These are phyloP conservation scores for Populus davidiana DNA, from an alignment of 345 rosid species.

Conservation along the genomic window DNA sequence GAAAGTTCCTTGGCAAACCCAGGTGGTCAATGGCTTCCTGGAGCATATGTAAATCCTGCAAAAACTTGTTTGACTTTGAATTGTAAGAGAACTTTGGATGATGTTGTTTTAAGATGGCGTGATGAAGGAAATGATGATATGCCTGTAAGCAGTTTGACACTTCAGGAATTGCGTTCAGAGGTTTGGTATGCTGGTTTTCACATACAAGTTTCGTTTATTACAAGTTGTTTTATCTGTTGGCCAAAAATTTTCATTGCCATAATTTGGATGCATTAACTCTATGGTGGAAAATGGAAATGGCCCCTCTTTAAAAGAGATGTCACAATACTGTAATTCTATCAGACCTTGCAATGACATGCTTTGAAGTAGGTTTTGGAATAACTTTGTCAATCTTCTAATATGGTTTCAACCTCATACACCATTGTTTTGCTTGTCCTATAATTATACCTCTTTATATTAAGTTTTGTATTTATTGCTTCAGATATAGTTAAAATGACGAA, in stretches of 20 bases:
- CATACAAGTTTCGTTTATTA: neutral
- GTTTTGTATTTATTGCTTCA: neutral
- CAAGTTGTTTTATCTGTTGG: neutral
- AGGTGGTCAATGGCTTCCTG: constrained; percentile 93
- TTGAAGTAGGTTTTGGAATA: neutral
- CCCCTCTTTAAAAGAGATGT: neutral
- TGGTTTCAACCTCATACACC: neutral
- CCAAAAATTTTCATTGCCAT: neutral
- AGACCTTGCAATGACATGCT: neutral
- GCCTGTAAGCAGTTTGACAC: constrained; percentile 69
- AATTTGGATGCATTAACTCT: too few species aligned
- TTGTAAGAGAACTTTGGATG: constrained; percentile 50
- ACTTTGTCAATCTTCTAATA: neutral
- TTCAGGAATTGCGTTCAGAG: constrained; percentile 58
- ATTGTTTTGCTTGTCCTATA: neutral
- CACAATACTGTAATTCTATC: neutral
- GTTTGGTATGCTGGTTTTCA: constrained; percentile 69
- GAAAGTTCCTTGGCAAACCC: constrained; percentile 38
- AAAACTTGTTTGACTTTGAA: constrained; percentile 56
- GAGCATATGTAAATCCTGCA: constrained; percentile 77
- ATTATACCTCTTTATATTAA: neutral
- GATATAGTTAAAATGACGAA: neutral
- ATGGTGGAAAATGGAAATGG: neutral
- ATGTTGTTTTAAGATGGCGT: constrained; percentile 72
- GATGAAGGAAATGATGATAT: constrained; percentile 73